Evolutionary conservation across 208 protist species (phyloP).

Genomic region (Leishmania martiniquensis): DNA sequence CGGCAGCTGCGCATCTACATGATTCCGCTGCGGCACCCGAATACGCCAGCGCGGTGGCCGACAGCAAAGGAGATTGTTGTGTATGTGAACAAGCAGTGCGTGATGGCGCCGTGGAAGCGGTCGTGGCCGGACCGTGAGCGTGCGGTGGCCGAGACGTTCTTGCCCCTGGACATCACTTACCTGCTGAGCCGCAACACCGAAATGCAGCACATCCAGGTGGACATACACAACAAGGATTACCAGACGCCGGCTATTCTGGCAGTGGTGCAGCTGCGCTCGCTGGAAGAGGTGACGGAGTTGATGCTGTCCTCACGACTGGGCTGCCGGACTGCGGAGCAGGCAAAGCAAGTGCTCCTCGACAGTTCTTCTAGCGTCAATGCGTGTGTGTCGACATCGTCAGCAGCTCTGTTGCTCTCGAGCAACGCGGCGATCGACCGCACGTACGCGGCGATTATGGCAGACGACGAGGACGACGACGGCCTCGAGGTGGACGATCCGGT

Average conservation of each 20-base stretch:
- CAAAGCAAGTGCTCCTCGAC: constrained; percentile 20
- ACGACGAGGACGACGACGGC: constrained; percentile 61
- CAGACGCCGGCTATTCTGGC: constrained; percentile 48
- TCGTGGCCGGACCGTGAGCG: constrained; percentile 70
- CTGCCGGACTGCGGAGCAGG: constrained; percentile 6
- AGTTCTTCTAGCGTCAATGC: neutral
- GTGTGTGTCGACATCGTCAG: neutral
- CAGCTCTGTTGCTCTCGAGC: constrained; percentile 9
- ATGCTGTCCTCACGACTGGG: constrained; percentile 35
- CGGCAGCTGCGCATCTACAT: constrained; percentile 70
- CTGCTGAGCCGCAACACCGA: constrained; percentile 40
- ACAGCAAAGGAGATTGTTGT: constrained; percentile 73
- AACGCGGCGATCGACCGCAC: constrained; percentile 5
- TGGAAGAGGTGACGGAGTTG: constrained; percentile 63
- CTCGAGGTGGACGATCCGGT: constrained; percentile 69
- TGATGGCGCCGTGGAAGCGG: constrained; percentile 75
- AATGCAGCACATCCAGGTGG: constrained; percentile 58
- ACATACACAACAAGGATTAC: constrained; percentile 75
- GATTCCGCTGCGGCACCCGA: constrained; percentile 61
- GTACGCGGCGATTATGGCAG: constrained; percentile 25
- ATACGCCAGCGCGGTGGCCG: constrained; percentile 68
- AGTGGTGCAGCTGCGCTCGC: constrained; percentile 48
- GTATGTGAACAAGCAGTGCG: constrained; percentile 72
- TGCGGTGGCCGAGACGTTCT: constrained; percentile 69
- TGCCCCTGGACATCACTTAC: constrained; percentile 83